phyloP scores from a whole-genome alignment of 805 yeast species.

The Ogataea salicorniae region DNA sequence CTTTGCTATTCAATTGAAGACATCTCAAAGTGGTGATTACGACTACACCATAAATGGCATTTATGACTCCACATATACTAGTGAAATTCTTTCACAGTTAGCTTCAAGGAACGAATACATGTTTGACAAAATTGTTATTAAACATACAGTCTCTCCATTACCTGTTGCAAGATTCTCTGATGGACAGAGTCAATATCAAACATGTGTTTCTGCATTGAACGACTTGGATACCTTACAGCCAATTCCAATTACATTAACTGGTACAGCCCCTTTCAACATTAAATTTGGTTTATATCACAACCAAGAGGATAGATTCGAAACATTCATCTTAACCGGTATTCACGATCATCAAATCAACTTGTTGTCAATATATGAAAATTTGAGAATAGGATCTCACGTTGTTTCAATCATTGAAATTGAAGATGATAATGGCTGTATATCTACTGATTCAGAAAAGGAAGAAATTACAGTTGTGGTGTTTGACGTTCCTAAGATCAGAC shows the following conservation, averaged over 20 bases:
- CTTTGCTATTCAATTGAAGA: conserved; percentile 35
- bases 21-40: conserved; percentile 52
- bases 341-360: conserved; percentile 33
- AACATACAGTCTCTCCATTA: conserved; percentile 51
- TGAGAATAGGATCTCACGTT: conserved; percentile 67
- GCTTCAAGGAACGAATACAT: conserved; percentile 18
- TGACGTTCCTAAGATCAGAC: conserved; percentile 66
- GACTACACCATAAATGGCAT: conserved; percentile 56
- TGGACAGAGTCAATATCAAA: conserved; percentile 18
- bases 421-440: conserved; percentile 69
- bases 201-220: conserved; percentile 26
- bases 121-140: conserved; percentile 33
- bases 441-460: conserved; percentile 35
- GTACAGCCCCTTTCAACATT: conserved; percentile 58
- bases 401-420: conserved; percentile 51
- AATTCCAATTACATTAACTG: conserved; percentile 51
- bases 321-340: conserved; percentile 40
- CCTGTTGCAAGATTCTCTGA: conserved; percentile 45
- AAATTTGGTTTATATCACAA: conserved; percentile 58
- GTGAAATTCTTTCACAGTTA: conserved; percentile 30
- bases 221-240: conserved; percentile 35
- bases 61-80: conserved; percentile 59
- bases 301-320: conserved; percentile 47
- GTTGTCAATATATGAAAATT: conserved; percentile 41
- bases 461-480: conserved; percentile 53